Evolutionary conservation across 345 rosid species (phyloP).

Genomic region (Populus simonii): DNA sequence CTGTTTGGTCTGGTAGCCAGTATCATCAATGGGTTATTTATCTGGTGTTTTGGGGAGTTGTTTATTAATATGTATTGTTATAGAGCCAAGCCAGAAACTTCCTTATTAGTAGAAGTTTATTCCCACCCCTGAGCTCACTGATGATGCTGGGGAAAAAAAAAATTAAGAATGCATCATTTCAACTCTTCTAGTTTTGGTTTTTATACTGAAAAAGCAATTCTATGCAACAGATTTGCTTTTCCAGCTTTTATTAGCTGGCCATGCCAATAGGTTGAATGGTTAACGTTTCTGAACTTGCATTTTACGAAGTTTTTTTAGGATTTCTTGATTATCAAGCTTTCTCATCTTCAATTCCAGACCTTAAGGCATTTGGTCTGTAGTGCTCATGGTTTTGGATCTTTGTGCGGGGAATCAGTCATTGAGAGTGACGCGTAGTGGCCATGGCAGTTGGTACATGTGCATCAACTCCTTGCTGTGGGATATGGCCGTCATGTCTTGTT

Average conservation of each 20-base stretch:
- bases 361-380: neutral
- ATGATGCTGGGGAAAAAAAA: neutral
- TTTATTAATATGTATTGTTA: neutral
- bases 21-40: neutral
- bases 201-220: neutral
- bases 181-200: neutral
- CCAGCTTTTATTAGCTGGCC: neutral
- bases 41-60: neutral
- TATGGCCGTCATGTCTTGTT: neutral
- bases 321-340: neutral
- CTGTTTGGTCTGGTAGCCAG: neutral
- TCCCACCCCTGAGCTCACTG: neutral
- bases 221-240: neutral
- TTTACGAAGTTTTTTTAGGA: neutral
- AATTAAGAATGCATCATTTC: neutral
- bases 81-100: neutral
- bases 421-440: neutral
- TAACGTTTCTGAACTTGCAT: neutral
- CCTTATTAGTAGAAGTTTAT: neutral
- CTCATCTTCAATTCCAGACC: neutral
- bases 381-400: neutral
- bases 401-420: neutral
- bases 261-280: neutral
- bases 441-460: neutral
- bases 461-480: neutral